A percentile compares a stretch with the other conserved stretches of the same genome.
phyloP scores from a whole-genome alignment of 768 basidiomycete species.

The Leccinum pellstonianum region DNA sequence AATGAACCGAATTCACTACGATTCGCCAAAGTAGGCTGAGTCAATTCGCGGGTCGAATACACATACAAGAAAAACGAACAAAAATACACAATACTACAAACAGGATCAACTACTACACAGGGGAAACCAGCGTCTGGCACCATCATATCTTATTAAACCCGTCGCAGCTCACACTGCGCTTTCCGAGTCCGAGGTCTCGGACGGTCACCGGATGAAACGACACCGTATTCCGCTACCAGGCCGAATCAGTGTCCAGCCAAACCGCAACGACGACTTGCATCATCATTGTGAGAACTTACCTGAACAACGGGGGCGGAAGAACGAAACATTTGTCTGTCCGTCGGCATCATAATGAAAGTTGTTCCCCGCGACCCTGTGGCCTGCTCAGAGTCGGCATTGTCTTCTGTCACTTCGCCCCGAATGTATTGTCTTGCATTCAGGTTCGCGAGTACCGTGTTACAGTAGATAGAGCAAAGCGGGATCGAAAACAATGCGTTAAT shows the following conservation, averaged over 20 bases:
- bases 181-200: not conserved
- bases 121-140: not conserved
- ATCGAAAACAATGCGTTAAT: not conserved
- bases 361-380: not conserved
- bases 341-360: not conserved
- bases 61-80: no score
- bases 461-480: slow-evolving; percentile 13
- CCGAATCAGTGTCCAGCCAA: not conserved
- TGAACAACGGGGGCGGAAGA: not conserved
- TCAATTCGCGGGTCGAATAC: no score
- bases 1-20: no score
- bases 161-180: not conserved
- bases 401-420: not conserved
- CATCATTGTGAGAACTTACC: not conserved
- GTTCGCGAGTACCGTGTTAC: slow-evolving; percentile 20
- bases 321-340: not conserved
- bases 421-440: slow-evolving; percentile 14
- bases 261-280: not conserved
- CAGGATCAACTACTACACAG: not conserved
- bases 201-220: not conserved
- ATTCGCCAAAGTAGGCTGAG: no score
- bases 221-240: not conserved
- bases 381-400: not conserved
- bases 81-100: no score
- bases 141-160: not conserved